Percentiles rank a stretch among this genome's conserved stretches.
phyloP scores from a whole-genome alignment of 176 grass and related monocot species.

The Avena insularis region DNA sequence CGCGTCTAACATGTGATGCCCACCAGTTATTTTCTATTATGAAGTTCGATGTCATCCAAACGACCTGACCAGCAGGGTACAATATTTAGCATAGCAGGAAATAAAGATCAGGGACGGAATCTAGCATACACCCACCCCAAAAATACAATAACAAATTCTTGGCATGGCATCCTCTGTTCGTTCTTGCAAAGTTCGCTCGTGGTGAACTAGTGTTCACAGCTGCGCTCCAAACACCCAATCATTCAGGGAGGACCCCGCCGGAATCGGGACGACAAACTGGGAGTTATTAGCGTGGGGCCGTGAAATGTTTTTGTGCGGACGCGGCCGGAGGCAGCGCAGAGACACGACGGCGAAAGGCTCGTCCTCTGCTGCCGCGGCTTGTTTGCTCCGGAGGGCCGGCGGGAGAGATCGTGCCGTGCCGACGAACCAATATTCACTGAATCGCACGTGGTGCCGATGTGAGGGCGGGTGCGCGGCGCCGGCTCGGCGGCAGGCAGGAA shows the following conservation, averaged over 20 bases:
- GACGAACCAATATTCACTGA: neutral
- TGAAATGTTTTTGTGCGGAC: neutral
- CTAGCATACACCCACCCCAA: constrained; percentile 9
- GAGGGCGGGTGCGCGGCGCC: neutral
- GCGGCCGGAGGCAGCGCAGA: neutral
- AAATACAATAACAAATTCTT: neutral
- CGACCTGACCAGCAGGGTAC: neutral
- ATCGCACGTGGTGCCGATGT: neutral
- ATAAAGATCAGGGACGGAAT: neutral
- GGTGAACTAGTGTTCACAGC: neutral
- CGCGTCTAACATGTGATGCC: neutral
- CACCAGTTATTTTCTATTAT: neutral
- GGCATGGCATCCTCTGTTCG: neutral
- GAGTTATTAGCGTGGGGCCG: constrained; percentile 15
- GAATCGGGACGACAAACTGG: neutral
- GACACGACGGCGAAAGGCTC: constrained; percentile 8
- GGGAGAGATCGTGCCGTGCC: neutral
- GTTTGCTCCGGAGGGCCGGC: neutral
- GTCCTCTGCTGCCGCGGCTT: neutral
- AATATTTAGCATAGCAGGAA: neutral
- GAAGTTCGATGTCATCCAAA: neutral
- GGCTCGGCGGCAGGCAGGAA: neutral
- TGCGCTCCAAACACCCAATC: constrained; percentile 1
- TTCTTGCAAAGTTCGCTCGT: neutral
- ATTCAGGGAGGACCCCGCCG: neutral